These are phyloP conservation scores for Nematocida minor DNA, from an alignment of 371 early-diverging fungal species.

Conservation along the genomic window DNA sequence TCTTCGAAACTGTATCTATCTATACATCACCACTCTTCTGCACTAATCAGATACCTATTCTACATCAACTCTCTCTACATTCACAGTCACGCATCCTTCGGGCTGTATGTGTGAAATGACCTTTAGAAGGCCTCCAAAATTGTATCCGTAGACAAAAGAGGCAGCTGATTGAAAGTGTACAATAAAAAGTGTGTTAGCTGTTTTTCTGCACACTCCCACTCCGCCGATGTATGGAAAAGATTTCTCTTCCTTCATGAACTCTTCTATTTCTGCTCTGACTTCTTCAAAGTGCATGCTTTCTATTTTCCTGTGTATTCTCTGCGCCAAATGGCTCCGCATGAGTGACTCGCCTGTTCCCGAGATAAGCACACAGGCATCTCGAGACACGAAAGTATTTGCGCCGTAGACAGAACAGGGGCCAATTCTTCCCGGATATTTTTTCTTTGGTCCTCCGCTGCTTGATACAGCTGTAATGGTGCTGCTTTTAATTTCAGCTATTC, in stretches of 20 bases:
- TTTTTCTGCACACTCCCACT: background rate
- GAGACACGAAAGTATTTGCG: slow-evolving; percentile 16
- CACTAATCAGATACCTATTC: too few relatives aligned
- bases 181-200: background rate
- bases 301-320: background rate
- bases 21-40: too few relatives aligned
- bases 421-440: slow-evolving; percentile 1
- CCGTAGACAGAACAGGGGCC: slow-evolving; percentile 42
- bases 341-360: slow-evolving; percentile 37
- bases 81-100: background rate
- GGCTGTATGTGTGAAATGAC: background rate
- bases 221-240: slow-evolving; percentile 26
- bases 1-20: too few relatives aligned
- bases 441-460: slow-evolving; percentile 32
- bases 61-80: too few relatives aligned
- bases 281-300: background rate
- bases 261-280: slow-evolving; percentile 2
- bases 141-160: slow-evolving; percentile 32
- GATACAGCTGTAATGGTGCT: background rate
- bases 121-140: background rate
- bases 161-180: slow-evolving; percentile 38
- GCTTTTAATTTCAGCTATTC: background rate
- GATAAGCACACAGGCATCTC: background rate
- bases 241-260: slow-evolving; percentile 4
- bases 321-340: background rate